Base-by-base conservation (phyloP, 2,329 filamentous ascomycete genomes). In the Epichloe coenophiala region DNA sequence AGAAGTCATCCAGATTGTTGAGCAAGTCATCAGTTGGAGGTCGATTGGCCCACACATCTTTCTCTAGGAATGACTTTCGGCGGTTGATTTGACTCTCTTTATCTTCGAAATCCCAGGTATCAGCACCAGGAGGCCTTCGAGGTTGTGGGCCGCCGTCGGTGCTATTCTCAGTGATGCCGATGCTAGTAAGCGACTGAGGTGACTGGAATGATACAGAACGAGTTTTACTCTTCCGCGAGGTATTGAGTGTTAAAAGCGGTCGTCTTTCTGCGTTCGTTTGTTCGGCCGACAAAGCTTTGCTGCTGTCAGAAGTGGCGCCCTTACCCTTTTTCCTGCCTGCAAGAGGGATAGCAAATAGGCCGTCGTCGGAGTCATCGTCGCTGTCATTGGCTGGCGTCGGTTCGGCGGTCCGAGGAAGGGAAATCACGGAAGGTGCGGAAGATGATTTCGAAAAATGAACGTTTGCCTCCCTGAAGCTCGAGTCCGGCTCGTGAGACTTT, bases 1-100 rank as follows among this genome's bases (percentile, higher is more conserved):
- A 98, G 82, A 95, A 97, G 63, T 95, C 90, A 65, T 98, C 93
- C 53, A 98, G 88, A 65, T 96, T 88, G 70, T 95, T 88, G 60
- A 98, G 85, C 63, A 98, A 86, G 50, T 89, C 90, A 65, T 98
- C 93, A 4, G 93, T 86, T 6, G 93, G 88, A 49, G 94, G 93
- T 74, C 93, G 88, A 67, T 91, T 96, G 47, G 93, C 93, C 93
- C 93, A 98, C 21, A 96, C 80, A 64, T 97, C 91, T 61, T 86
- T 84, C 61, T 90, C 85, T 43, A 90, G 86, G 63, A 98, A 97
- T 0, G 91, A 97, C 63, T 93, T 87, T 51, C 89, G 81, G 33
- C 88, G 79, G 54, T 75, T 71, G n/a, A 83, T 67, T 60, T 80
- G 81, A 58, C 66, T 75, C 54, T 82, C 75, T 42, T 77, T 77